Evolutionary conservation across 2,329 filamentous ascomycete genomes (phyloP).

Genomic region (Pezizomycotina sp.): DNA sequence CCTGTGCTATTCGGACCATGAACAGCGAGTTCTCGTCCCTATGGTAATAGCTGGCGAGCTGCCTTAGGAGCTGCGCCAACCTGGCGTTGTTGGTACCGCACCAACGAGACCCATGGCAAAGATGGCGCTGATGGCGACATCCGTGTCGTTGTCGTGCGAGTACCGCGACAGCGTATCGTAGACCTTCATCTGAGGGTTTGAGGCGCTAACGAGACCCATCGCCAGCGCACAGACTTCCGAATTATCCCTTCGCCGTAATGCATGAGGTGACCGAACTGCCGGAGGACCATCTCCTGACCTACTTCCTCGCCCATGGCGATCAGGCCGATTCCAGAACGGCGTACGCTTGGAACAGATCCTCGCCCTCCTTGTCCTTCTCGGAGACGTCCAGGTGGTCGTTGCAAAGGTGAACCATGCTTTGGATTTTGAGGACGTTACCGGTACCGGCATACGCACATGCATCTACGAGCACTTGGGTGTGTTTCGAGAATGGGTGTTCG

Average conservation of each 20-base stretch:
- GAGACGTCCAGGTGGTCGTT: slow-evolving; percentile 93
- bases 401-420: slow-evolving; percentile 93
- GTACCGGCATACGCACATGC: slow-evolving; percentile 98
- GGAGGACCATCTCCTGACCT: slow-evolving; percentile 94
- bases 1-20: slow-evolving; percentile 97
- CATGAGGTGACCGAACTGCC: slow-evolving; percentile 96
- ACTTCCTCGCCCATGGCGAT: slow-evolving; percentile 98
- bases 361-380: slow-evolving; percentile 74
- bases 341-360: slow-evolving; percentile 89
- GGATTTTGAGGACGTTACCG: slow-evolving; percentile 88
- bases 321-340: slow-evolving; percentile 86
- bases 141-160: slow-evolving; percentile 95
- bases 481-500: slow-evolving; percentile 89
- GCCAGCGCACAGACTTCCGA: slow-evolving; percentile 82
- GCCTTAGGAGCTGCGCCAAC: slow-evolving; percentile 79
- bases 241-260: slow-evolving; percentile 98
- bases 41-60: slow-evolving; percentile 96
- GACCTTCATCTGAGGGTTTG: slow-evolving; percentile 99
- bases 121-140: slow-evolving; percentile 95
- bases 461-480: slow-evolving; percentile 84
- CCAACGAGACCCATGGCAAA: slow-evolving; percentile 97
- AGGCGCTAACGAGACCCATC: slow-evolving; percentile 90
- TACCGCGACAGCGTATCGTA: slow-evolving; percentile 96
- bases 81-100: slow-evolving; percentile 97
- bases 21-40: slow-evolving; percentile 90